A percentile compares a stretch with the other conserved stretches of the same genome.
Evolutionary conservation across 176 grass and related monocot genomes (phyloP).

Genomic region (Oryza australiensis): DNA sequence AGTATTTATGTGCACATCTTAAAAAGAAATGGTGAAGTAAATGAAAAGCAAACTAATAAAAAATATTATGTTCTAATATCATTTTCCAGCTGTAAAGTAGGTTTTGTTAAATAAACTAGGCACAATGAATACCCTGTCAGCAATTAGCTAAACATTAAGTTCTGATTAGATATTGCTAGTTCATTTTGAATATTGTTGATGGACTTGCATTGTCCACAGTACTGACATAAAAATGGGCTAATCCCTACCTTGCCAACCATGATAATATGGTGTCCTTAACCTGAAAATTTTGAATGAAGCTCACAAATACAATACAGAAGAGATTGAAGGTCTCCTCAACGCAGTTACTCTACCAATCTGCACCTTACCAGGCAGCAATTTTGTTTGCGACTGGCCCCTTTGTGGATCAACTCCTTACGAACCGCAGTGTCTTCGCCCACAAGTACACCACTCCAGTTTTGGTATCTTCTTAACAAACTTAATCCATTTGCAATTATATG

Average conservation of each 20-base stretch:
- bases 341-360: conserved; percentile 90
- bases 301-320: conserved; percentile 99
- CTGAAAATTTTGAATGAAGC: conserved; percentile 50
- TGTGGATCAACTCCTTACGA: conserved; percentile 84
- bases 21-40: conserved; percentile 14
- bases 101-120: conserved; percentile 13
- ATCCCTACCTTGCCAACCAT: background rate
- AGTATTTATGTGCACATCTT: conserved; percentile 12
- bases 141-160: background rate
- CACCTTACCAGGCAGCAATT: conserved; percentile 88
- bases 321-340: conserved; percentile 96
- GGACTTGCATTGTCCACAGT: conserved; percentile 27
- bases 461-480: conserved; percentile 55
- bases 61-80: conserved; percentile 8
- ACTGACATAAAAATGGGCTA: conserved; percentile 5
- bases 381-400: conserved; percentile 92
- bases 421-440: conserved; percentile 79
- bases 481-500: conserved; percentile 26
- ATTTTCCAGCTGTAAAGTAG: conserved; percentile 22
- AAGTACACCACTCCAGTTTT: conserved; percentile 73
- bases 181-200: conserved; percentile 30
- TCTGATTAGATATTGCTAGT: conserved; percentile 21
- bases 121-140: conserved; percentile 13
- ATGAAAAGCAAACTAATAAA: conserved; percentile 1
- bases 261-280: conserved; percentile 60